Evolutionary conservation across 768 basidiomycete species (phyloP), one percentile per base, ranked within the genome.

Genomic region (Termitomyces sp.): DNA sequence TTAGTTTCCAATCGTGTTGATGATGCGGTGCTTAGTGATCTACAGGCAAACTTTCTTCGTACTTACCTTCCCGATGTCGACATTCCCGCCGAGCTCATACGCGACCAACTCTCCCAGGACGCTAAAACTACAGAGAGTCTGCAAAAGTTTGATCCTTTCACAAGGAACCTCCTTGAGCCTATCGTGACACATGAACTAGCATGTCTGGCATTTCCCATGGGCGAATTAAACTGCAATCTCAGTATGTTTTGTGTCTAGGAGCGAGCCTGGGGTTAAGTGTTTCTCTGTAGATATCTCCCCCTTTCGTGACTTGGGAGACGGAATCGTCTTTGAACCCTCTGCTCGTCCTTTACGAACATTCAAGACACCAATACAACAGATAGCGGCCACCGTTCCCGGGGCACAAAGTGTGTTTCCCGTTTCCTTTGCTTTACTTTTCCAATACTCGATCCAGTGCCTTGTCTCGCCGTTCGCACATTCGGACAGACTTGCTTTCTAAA

Each of bases 1-100:
- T 92, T 68, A 51, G 81, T 58, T 39, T 29, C 29, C n/a, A n/a
- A n/a, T n/a, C 6, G 29, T 29, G 4, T 14, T 41, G 32, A 9
- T 10, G 51, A n/a, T 48, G 34, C 29, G 29, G 39, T 32, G 34
- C 54, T 57, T 47, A 39, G 31, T 1, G 0, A 47, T 57, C 18
- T 24, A 34, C 58, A 93, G 90, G 80, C 87, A 14, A 83, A 85
- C 55, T 90, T 89, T 63, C 74, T 92, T 47, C 82, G 87, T 46
- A 85, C 82, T 4, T 79, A 80, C 68, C 78, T 87, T 54, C 88
- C 90, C 1, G 89, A 92, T 59, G 76, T 87, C 16, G 88, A 91
- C 58, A 74, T 93, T n/a, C 73, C 87, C 7, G 71, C 80, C n/a
- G 84, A 89, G 41, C 71, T 92, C 24, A 76, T 92, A 46, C 69